Percentiles rank a stretch among this genome's conserved stretches.
Evolutionary conservation across 2,329 filamentous ascomycete species (phyloP).

Genomic region (Colletotrichum zoysiae): DNA sequence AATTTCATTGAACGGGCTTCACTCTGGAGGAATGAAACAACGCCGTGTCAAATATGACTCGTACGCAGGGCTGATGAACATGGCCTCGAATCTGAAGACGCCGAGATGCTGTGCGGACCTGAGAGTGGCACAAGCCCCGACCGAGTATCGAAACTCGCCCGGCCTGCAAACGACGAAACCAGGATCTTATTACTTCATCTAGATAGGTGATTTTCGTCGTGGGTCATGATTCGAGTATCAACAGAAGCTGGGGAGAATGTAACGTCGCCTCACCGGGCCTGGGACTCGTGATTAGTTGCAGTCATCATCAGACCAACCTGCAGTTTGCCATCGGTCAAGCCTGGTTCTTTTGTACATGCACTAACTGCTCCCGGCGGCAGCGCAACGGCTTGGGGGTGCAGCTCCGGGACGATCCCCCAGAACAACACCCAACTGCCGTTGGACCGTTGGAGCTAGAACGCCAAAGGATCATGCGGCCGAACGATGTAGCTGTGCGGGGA

Average conservation of each 20-base stretch:
- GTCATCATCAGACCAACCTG: constrained; percentile 11
- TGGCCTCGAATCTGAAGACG: background rate
- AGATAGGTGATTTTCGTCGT: background rate
- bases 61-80: background rate
- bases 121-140: background rate
- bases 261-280: background rate
- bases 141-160: background rate
- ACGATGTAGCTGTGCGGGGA: constrained; percentile 33
- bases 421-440: constrained; percentile 13
- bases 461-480: constrained; percentile 15
- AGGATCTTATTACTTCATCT: background rate
- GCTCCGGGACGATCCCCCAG: background rate
- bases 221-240: background rate
- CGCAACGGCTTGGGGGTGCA: background rate
- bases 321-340: background rate
- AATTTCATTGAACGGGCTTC: background rate
- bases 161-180: background rate
- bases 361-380: background rate
- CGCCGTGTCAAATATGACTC: background rate
- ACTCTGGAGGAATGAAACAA: background rate
- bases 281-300: background rate
- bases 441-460: background rate
- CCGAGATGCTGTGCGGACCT: background rate
- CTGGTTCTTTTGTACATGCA: background rate
- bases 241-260: background rate